Percentiles rank a stretch among this genome's conserved stretches.
Conservation (phyloP, 345 rosid species). For the Pistacia integerrima region DNA sequence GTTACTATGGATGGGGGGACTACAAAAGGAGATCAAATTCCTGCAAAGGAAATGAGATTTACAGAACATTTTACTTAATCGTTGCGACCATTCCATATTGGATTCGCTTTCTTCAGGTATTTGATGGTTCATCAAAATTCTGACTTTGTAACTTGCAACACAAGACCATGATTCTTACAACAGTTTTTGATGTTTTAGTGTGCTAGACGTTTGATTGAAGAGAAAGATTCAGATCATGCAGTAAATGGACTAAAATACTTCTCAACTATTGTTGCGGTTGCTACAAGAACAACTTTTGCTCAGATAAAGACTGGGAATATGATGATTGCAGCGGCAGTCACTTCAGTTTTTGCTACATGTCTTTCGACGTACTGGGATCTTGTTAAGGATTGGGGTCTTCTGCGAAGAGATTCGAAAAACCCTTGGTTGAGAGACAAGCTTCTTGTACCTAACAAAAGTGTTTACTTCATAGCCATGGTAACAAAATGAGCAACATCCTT, state of each 20-base stretch:
- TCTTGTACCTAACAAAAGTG: conserved; percentile 44
- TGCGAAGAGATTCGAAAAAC: conserved; percentile 55
- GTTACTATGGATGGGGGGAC: conserved; percentile 71
- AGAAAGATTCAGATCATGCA: conserved; percentile 45
- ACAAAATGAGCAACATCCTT: conserved; percentile 9
- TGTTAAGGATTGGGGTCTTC: conserved; percentile 79
- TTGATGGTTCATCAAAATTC: background rate
- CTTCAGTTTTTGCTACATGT: conserved; percentile 56
- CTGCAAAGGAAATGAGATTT: conserved; percentile 50
- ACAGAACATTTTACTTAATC: conserved; percentile 41
- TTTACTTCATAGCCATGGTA: conserved; percentile 79
- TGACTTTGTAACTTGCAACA: background rate
- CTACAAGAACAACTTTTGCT: conserved; percentile 40
- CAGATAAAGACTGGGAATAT: conserved; percentile 29
- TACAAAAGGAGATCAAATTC: conserved; percentile 47
- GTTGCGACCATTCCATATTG: conserved; percentile 69
- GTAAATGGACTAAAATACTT: conserved; percentile 59
- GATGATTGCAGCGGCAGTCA: conserved; percentile 53
- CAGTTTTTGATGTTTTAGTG: conserved; percentile 37
- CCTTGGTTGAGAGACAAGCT: conserved; percentile 89
- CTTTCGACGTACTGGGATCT: conserved; percentile 69
- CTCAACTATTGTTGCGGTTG: conserved; percentile 61
- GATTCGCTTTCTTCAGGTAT: conserved; percentile 77
- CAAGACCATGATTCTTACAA: background rate
- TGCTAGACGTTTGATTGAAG: conserved; percentile 62